Evolutionary conservation across 2,329 filamentous ascomycete species (phyloP), one percentile per base, ranked within the genome.

Genomic region (Apiospora rasikravindrae): DNA sequence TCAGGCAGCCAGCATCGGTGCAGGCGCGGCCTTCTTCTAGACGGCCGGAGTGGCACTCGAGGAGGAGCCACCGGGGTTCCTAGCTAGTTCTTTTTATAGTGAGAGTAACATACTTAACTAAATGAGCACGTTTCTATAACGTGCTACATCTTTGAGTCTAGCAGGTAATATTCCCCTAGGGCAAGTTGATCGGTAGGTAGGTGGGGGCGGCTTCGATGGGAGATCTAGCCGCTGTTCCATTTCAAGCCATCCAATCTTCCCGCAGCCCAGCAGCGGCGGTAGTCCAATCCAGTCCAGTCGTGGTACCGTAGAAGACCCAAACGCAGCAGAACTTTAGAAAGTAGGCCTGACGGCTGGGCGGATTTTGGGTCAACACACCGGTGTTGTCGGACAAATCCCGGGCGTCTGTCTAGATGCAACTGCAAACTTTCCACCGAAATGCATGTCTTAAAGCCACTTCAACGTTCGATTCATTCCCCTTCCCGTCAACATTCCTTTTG

Each of bases 381-480:
- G 53, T 61, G 53, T 61, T 33, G 33, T 61, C 29, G 53, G 53
- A 29, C 53, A 61, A 61, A 26, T 37, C 53, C 53, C 53, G 16
- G 53, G 29, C 53, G 29, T n/a, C 53, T 37, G 53, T 61, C 22
- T 40, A 40, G 29, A 64, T 64, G 33, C 57, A 64, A 40, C 57
- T 64, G 57, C 33, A 40, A 64, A 64, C 57, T 64, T 40, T 64
- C 19, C 33, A 64, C 33, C 19, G 33, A 64, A 40, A 37, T 64
- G 57, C 57, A 64, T 64, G 57, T 40, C 57, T 64, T 10, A 64
- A 64, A 64, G 57, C 57, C 57, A 64, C 57, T 40, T 64, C 57
- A 64, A 64, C 57, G 57, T 64, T 64, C 19, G 57, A 64, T 40
- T 40, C 33, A 37, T 40, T 40, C 22, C 29, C 51, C 22, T 40